Evolutionary conservation across 2,329 filamentous ascomycete genomes (phyloP).

Genomic region (Fusarium agapanthi): DNA sequence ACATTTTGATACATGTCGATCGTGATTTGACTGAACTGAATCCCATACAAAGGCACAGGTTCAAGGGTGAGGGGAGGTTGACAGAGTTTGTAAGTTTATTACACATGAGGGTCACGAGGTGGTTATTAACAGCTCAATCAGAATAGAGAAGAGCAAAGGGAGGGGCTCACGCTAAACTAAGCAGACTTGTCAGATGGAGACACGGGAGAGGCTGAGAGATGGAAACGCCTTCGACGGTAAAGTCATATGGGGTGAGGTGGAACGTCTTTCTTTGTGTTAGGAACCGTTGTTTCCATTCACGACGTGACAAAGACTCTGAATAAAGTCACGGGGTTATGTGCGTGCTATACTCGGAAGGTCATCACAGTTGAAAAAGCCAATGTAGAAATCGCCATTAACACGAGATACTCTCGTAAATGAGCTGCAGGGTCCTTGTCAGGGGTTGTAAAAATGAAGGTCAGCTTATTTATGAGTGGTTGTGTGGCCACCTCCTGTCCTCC

Average conservation of each 20-base stretch:
- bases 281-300: not conserved
- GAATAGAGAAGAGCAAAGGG: not conserved
- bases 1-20: conserved; percentile 8
- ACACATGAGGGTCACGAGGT: conserved; percentile 24
- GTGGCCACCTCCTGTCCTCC: conserved; percentile 14
- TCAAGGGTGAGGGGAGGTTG: not conserved
- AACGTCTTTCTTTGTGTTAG: conserved; percentile 9
- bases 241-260: conserved; percentile 26
- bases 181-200: conserved; percentile 26
- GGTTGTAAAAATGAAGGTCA: conserved; percentile 19
- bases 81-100: conserved; percentile 8
- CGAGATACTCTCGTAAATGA: conserved; percentile 31
- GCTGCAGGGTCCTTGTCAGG: conserved; percentile 20
- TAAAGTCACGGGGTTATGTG: not conserved
- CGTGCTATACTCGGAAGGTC: not conserved
- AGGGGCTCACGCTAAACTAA: conserved; percentile 2
- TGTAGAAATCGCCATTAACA: conserved; percentile 15
- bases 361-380: conserved; percentile 6
- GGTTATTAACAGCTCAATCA: conserved; percentile 14
- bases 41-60: not conserved
- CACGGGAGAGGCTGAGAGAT: conserved; percentile 24
- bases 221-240: conserved; percentile 14
- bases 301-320: not conserved
- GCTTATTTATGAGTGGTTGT: conserved; percentile 21
- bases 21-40: not conserved